phyloP scores from a whole-genome alignment of 2,329 filamentous ascomycete species.

The Ophiostoma triangulosporum region DNA sequence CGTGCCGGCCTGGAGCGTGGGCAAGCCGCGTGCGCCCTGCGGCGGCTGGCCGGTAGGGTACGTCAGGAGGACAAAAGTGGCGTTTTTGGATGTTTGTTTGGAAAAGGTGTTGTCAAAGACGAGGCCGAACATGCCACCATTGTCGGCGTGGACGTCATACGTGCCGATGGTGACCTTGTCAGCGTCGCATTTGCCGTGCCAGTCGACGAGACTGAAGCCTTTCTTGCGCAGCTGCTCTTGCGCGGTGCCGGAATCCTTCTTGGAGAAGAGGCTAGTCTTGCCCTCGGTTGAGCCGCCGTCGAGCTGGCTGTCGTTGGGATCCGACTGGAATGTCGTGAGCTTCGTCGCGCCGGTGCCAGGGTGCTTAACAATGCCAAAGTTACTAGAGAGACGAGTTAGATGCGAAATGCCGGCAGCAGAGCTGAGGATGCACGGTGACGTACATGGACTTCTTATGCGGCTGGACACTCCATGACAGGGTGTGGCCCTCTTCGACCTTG shows the following conservation, averaged over 20 bases:
- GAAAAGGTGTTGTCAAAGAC: constrained; percentile 99
- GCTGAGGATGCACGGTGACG: constrained; percentile 13
- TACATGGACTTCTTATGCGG: constrained; percentile 95
- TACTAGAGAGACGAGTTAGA: constrained; percentile 32
- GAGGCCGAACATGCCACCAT: constrained; percentile 87
- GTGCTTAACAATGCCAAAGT: constrained; percentile 97
- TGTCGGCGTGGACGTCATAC: constrained; percentile 59
- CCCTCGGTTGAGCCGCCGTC: constrained; percentile 27
- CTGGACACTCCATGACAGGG: constrained; percentile 94
- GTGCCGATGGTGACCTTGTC: constrained; percentile 89
- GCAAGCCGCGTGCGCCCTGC: constrained; percentile 58
- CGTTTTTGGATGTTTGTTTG: constrained; percentile 86
- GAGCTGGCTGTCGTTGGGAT: constrained; percentile 30
- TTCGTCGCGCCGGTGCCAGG: constrained; percentile 55
- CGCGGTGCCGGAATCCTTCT: constrained; percentile 46
- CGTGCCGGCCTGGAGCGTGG: constrained; percentile 35
- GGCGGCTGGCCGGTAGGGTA: constrained; percentile 75
- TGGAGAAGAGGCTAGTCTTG: constrained; percentile 34
- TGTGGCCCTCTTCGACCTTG: constrained; percentile 76
- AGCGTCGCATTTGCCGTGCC: constrained; percentile 91
- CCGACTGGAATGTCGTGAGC: constrained; percentile 29
- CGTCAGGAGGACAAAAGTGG: constrained; percentile 86
- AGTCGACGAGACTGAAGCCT: constrained; percentile 59
- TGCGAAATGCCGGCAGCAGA: background rate
- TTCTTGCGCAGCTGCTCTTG: constrained; percentile 51